phyloP scores from a whole-genome alignment of 2,329 filamentous ascomycete species.

The Albophoma yamanashiensis region DNA sequence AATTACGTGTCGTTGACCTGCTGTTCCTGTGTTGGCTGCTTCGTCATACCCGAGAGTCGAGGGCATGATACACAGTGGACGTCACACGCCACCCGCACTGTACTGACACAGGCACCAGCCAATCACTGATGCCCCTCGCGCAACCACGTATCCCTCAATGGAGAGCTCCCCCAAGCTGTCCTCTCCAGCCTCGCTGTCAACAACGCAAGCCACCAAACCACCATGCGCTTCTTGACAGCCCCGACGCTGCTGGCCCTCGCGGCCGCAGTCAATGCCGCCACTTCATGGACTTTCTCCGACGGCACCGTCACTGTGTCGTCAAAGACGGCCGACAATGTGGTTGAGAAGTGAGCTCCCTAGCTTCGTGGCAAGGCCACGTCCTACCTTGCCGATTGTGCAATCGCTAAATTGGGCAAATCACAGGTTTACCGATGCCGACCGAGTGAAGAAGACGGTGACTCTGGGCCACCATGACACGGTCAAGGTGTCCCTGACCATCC shows the following conservation, averaged over 20 bases:
- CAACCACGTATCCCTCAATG: constrained; percentile 12
- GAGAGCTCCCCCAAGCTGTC: constrained; percentile 18
- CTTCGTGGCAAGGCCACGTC: not conserved
- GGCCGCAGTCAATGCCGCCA: constrained; percentile 39
- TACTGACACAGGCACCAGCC: not conserved
- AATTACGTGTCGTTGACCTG: not conserved
- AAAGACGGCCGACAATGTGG: constrained; percentile 52
- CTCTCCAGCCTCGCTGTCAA: constrained; percentile 12
- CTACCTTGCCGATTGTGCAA: not conserved
- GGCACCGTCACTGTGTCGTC: constrained; percentile 51
- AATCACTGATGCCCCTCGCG: not conserved
- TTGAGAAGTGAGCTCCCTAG: constrained; percentile 50
- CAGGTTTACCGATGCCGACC: constrained; percentile 49
- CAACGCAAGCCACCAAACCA: constrained; percentile 11
- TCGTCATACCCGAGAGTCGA: not conserved
- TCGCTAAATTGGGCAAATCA: not conserved
- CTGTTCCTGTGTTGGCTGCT: too few species aligned
- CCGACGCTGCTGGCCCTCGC: constrained; percentile 34
- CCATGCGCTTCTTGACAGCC: constrained; percentile 26
- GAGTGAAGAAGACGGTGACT: constrained; percentile 51
- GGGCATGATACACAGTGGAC: not conserved
- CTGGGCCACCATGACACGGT: constrained; percentile 62
- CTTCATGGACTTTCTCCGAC: constrained; percentile 66
- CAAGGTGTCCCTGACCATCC: constrained; percentile 72
- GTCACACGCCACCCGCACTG: not conserved